These are phyloP conservation scores for Boeremia exigua DNA, from an alignment of 2,329 filamentous ascomycete genomes.

Conservation along the genomic window DNA sequence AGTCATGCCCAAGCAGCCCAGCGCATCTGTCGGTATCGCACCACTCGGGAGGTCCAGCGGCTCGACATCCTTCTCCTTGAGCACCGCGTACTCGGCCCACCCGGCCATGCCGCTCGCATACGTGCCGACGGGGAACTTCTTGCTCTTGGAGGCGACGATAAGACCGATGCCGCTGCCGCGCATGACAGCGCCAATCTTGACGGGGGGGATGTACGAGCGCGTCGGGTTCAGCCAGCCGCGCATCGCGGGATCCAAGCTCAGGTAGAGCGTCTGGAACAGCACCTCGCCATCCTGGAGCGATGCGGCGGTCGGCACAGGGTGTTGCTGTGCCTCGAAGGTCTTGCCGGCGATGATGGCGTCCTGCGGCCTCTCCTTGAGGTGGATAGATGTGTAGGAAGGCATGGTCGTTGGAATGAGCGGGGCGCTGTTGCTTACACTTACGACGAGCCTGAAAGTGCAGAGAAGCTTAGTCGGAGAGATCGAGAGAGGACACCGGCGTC, in stretches of 20 bases:
- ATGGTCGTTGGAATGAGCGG: conserved; percentile 18
- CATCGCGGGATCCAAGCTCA: conserved; percentile 79
- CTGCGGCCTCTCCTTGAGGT: conserved; percentile 69
- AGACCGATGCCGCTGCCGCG: conserved; percentile 66
- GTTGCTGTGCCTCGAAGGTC: conserved; percentile 65
- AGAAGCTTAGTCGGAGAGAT: not conserved
- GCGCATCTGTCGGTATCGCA: conserved; percentile 63
- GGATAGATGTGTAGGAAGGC: conserved; percentile 56
- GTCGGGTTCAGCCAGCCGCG: conserved; percentile 68
- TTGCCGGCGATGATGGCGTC: conserved; percentile 67
- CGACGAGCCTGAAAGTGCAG: not conserved
- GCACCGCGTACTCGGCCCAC: conserved; percentile 71
- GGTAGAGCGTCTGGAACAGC: conserved; percentile 65
- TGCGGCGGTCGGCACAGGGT: conserved; percentile 52
- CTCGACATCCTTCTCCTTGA: conserved; percentile 59
- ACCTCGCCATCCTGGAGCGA: conserved; percentile 70
- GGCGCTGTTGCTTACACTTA: not conserved
- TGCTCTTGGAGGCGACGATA: conserved; percentile 66
- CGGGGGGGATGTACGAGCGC: conserved; percentile 71
- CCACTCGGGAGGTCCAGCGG: conserved; percentile 54
- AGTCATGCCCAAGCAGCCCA: conserved; percentile 63
- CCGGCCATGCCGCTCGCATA: conserved; percentile 62
- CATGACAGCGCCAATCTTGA: conserved; percentile 72
- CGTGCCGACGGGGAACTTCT: conserved; percentile 62
- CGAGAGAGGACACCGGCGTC: not conserved